Conservation (phyloP, 768 basidiomycete species). For the Lactarius akahatsu region DNA sequence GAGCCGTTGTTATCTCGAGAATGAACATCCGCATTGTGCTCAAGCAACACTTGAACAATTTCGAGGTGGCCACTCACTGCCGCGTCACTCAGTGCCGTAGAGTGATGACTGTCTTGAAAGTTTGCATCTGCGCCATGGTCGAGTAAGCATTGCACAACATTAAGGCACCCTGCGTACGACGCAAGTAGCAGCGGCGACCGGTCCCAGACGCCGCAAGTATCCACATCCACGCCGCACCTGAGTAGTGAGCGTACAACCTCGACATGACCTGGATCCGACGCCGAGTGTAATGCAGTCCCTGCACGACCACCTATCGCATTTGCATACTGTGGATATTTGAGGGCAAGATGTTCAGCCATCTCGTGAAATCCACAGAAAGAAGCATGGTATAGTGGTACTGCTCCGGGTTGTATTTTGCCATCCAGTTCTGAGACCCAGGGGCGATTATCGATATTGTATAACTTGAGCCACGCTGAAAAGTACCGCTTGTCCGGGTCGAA, state of each 20-base stretch:
- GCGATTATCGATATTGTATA: not conserved
- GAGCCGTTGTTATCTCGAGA: not conserved
- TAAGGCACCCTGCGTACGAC: too few species aligned
- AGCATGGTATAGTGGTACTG: not conserved
- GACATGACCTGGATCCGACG: not conserved
- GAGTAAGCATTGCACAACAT: too few species aligned
- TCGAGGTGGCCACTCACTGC: not conserved
- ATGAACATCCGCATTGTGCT: not conserved
- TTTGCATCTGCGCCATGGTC: too few species aligned
- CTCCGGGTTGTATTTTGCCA: not conserved
- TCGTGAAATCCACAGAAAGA: not conserved
- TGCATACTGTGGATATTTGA: not conserved
- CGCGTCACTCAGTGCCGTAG: not conserved
- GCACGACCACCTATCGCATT: not conserved
- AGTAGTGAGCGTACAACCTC: not conserved
- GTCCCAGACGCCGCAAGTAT: not conserved
- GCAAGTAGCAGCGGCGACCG: too few species aligned
- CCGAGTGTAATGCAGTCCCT: not conserved
- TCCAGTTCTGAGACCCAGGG: too few species aligned
- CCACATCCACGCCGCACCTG: not conserved
- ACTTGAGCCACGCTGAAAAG: not conserved
- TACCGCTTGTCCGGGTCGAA: not conserved
- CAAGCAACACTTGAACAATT: not conserved
- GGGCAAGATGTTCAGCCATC: not conserved
- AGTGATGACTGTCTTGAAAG: not conserved